Percentiles rank a stretch among this genome's conserved stretches.
Evolutionary conservation across 495 filamentous ascomycete species (phyloP).

Genomic region (Aspergillus egyptiacus): DNA sequence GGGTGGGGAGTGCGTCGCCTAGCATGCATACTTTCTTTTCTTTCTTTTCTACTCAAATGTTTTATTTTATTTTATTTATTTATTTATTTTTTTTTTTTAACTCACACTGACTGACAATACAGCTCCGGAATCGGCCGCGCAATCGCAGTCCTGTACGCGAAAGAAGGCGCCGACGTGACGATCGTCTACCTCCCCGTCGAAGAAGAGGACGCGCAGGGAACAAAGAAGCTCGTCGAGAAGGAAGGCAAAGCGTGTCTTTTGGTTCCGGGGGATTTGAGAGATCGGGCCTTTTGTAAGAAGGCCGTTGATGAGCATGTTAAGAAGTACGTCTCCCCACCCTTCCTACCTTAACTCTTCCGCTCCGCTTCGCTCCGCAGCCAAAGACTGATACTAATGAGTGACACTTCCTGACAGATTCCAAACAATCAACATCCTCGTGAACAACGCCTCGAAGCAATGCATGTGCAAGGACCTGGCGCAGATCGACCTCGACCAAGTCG

Average conservation of each 20-base stretch:
- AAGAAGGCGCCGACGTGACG: constrained; percentile 50
- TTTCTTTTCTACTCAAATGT: too few species aligned
- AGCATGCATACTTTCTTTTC: too few species aligned
- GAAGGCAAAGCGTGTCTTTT: constrained; percentile 42
- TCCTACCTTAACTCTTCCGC: too few species aligned
- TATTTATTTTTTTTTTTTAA: too few species aligned
- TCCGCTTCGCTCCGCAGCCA: not conserved
- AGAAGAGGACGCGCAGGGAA: constrained; percentile 48
- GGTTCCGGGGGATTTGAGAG: constrained; percentile 43
- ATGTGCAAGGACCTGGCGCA: constrained; percentile 47
- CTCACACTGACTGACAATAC: not conserved
- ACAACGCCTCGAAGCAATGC: constrained; percentile 56
- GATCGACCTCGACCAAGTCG: constrained; percentile 46
- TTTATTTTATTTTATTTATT: not conserved
- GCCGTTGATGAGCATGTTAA: constrained; percentile 49
- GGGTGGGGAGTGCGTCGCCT: constrained; percentile 50
- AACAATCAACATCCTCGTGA: constrained; percentile 51
- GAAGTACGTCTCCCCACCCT: constrained; percentile 18
- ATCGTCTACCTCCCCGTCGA: constrained; percentile 52
- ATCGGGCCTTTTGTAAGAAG: constrained; percentile 39
- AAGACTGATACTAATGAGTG: not conserved
- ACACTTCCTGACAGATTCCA: constrained; percentile 33
- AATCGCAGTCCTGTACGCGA: constrained; percentile 50
- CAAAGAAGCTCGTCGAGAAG: constrained; percentile 46
- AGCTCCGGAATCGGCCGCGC: constrained; percentile 51